phyloP scores from a whole-genome alignment of 179 eudicot genomes.

The Drosera spatulata region DNA sequence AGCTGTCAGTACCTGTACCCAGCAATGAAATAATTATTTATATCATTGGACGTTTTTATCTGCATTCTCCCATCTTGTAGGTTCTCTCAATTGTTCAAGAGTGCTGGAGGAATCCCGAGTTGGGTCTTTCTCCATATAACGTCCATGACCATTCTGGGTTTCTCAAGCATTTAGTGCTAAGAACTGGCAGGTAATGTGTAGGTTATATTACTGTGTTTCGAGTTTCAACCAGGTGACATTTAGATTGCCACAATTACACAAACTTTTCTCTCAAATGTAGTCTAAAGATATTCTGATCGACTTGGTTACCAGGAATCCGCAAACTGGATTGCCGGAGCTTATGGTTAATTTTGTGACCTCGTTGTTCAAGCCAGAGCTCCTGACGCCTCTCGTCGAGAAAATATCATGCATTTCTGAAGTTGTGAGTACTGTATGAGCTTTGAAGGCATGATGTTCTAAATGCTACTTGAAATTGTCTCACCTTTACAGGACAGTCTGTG shows the following conservation, averaged over 20 bases:
- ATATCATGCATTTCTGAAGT: constrained; percentile 63
- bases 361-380: constrained; percentile 67
- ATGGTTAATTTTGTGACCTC: constrained; percentile 99
- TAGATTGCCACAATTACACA: no score
- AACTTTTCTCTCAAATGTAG: background rate
- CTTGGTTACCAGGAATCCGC: constrained; percentile 39
- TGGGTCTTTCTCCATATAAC: constrained; percentile 66
- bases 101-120: constrained; percentile 63
- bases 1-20: no score
- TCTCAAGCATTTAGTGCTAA: constrained; percentile 77
- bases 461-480: no score
- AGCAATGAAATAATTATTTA: no score
- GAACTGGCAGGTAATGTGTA: constrained; percentile 69
- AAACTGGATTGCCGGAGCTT: constrained; percentile 57
- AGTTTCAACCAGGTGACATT: no score
- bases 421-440: constrained; percentile 32
- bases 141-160: constrained; percentile 78
- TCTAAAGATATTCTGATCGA: background rate
- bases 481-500: background rate
- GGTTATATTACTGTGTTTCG: no score
- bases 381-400: constrained; percentile 75
- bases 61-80: constrained; percentile 20
- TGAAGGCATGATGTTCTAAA: no score
- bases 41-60: background rate
- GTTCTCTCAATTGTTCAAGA: constrained; percentile 93